Base-by-base conservation (phyloP, 306 rosid species). In the Amphicarpaea edgeworthii region DNA sequence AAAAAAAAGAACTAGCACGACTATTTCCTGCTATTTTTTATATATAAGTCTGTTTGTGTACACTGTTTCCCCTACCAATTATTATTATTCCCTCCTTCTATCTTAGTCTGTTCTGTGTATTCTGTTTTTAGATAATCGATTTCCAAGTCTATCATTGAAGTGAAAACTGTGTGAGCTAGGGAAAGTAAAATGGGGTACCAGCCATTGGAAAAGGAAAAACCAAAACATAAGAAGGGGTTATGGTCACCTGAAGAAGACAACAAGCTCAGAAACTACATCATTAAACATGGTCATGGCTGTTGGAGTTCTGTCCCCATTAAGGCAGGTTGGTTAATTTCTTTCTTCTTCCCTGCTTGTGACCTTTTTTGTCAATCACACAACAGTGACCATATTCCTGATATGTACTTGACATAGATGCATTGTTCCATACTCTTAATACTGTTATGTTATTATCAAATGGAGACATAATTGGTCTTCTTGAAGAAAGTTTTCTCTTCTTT, bases 211-310 rank as follows among this genome's bases (percentile, higher is more conserved):
- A 89, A 81, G 77, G 68, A 83, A 77, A 95, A 88, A 76, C 81
- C 85, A 75, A 95, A 83, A 82, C 90, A 90, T 66, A 85, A 90
- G 74, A 95, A 89, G 71, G 99, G 99, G 0, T 82, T 95, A 26
- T 95, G 99, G 99, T 92, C 99, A 41, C 99, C 99, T 8, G 99
- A 95, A 85, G 99, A 95, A 89, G 99, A 95, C 84, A 81, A 85
- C 24, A 90, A 83, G 79, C 97, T 95, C 15, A 87, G 82, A 84
- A 89, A 77, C 79, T 37, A 85, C 77, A 86, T 95, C 75, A 79
- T 87, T 66, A 87, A 82, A 26, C 76, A 90, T 66, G 99, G 97
- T 62, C 92, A 86, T 83, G 91, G 90, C 19, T 90, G 97, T 82
- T 95, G 99, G 99, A 95, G 99, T 60, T 85, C 97, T 28, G 89